These are phyloP conservation scores for Monosporascus cannonballus DNA, from an alignment of 2,329 filamentous ascomycete species.

Conservation along the genomic window DNA sequence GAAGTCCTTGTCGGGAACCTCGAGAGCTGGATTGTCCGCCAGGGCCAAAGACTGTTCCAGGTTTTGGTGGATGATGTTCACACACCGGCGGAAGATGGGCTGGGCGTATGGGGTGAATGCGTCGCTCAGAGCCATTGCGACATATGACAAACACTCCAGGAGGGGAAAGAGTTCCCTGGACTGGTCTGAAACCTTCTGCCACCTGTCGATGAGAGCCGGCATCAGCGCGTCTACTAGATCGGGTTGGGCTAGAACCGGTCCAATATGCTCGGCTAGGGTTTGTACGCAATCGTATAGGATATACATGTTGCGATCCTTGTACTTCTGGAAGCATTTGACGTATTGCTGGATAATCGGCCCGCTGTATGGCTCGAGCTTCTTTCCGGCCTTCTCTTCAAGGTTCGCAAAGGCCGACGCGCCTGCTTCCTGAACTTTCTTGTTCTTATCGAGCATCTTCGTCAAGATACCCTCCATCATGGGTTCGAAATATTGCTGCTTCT, in stretches of 20 bases:
- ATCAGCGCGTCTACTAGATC: constrained; percentile 82
- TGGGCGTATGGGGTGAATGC: constrained; percentile 79
- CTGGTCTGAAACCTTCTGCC: constrained; percentile 80
- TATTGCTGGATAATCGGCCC: constrained; percentile 88
- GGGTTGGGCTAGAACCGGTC: constrained; percentile 70
- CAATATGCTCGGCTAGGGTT: constrained; percentile 88
- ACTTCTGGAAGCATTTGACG: constrained; percentile 84
- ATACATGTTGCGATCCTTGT: constrained; percentile 99
- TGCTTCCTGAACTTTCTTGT: constrained; percentile 97
- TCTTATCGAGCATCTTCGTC: constrained; percentile 89
- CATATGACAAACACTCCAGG: constrained; percentile 93
- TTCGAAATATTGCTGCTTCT: constrained; percentile 76
- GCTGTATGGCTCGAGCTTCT: constrained; percentile 76
- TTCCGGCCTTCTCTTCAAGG: constrained; percentile 86
- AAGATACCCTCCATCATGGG: constrained; percentile 97
- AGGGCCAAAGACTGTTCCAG: constrained; percentile 73
- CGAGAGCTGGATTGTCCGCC: constrained; percentile 59
- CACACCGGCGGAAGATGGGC: constrained; percentile 81
- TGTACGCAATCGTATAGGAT: constrained; percentile 98
- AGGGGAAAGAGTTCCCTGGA: constrained; percentile 91
- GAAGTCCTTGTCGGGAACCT: constrained; percentile 93
- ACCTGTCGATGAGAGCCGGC: constrained; percentile 85
- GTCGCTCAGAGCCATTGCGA: constrained; percentile 77
- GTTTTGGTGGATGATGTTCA: constrained; percentile 87
- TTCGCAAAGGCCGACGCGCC: constrained; percentile 94